These are phyloP conservation scores for Hemisphaericaspora xylofermentans DNA, from an alignment of 1,139 yeast genomes.

Conservation along the genomic window DNA sequence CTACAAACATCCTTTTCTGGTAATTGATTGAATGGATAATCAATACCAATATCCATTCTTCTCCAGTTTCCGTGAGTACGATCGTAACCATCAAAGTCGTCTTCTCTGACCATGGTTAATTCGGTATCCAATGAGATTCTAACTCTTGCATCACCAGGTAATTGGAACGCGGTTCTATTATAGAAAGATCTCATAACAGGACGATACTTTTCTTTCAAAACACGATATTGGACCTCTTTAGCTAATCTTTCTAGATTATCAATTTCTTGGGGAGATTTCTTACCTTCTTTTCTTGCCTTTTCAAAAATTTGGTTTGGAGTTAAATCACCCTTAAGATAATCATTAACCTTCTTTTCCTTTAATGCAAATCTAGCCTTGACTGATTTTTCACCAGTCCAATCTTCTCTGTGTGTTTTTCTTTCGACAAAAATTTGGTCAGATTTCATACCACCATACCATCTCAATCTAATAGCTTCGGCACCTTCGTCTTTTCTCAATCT, in stretches of 20 bases:
- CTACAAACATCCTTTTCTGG: constrained; percentile 83
- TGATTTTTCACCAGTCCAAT: constrained; percentile 99
- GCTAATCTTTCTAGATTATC: constrained; percentile 91
- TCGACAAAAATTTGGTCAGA: constrained; percentile 92
- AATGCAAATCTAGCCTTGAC: constrained; percentile 94
- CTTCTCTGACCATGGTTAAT: constrained; percentile 93
- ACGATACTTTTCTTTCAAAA: constrained; percentile 76
- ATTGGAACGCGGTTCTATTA: constrained; percentile 97
- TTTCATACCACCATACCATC: constrained; percentile 99
- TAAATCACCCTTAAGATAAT: constrained; percentile 76
- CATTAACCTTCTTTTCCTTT: constrained; percentile 87
- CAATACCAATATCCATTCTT: constrained; percentile 96
- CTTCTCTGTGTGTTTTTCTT: constrained; percentile 97
- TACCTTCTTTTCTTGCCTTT: constrained; percentile 89
- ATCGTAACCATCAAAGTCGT: constrained; percentile 88
- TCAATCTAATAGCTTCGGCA: constrained; percentile 95
- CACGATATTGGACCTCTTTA: constrained; percentile 86
- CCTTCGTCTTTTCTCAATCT: constrained; percentile 96
- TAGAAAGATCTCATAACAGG: constrained; percentile 96
- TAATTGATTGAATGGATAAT: constrained; percentile 87
- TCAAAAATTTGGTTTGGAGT: constrained; percentile 90
- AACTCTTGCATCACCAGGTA: constrained; percentile 98
- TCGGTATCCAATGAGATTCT: constrained; percentile 97
- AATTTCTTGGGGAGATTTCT: constrained; percentile 81
- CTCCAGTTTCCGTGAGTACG: constrained; percentile 95